Percentiles rank a stretch among this genome's conserved stretches.
These are phyloP conservation scores for Noccaea bulbosa DNA, from an alignment of 345 rosid genomes.

Conservation along the genomic window DNA sequence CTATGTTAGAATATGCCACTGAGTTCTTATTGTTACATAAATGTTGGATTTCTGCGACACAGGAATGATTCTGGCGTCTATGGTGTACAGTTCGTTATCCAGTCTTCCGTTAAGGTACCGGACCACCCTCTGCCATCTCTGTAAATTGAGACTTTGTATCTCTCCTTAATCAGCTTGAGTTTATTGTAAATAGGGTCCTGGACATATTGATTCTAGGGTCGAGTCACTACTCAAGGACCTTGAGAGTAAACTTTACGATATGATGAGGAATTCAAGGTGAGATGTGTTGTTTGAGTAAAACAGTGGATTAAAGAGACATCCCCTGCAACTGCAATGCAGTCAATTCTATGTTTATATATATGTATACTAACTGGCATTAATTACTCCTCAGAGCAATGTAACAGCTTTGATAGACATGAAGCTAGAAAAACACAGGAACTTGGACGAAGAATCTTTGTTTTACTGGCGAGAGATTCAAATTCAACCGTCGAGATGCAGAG, in stretches of 20 bases:
- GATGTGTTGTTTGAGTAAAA: not conserved
- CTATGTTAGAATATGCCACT: not conserved
- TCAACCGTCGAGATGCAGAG: conserved; percentile 76
- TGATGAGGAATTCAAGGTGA: conserved; percentile 86
- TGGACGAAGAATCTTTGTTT: conserved; percentile 72
- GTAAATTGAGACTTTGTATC: not conserved
- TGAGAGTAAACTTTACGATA: conserved; percentile 62
- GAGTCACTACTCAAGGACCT: conserved; percentile 70
- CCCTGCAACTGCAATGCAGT: too few relatives aligned
- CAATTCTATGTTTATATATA: too few relatives aligned
- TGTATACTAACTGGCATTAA: conserved; percentile 20
- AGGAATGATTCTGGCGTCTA: conserved; percentile 72
- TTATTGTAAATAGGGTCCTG: conserved; percentile 58
- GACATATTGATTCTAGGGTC: conserved; percentile 73
- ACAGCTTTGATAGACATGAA: conserved; percentile 81
- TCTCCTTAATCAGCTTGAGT: not conserved
- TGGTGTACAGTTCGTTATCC: conserved; percentile 74
- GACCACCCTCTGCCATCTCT: conserved; percentile 7
- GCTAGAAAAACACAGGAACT: conserved; percentile 89
- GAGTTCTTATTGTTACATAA: not conserved
- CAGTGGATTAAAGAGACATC: too few relatives aligned
- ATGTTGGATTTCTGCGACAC: conserved; percentile 5
- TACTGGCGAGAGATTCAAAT: conserved; percentile 79
- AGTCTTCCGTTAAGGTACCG: conserved; percentile 75
- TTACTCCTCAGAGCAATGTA: conserved; percentile 63